These are phyloP conservation scores for Penicillium soppii DNA, from an alignment of 495 filamentous ascomycete species.

Conservation along the genomic window DNA sequence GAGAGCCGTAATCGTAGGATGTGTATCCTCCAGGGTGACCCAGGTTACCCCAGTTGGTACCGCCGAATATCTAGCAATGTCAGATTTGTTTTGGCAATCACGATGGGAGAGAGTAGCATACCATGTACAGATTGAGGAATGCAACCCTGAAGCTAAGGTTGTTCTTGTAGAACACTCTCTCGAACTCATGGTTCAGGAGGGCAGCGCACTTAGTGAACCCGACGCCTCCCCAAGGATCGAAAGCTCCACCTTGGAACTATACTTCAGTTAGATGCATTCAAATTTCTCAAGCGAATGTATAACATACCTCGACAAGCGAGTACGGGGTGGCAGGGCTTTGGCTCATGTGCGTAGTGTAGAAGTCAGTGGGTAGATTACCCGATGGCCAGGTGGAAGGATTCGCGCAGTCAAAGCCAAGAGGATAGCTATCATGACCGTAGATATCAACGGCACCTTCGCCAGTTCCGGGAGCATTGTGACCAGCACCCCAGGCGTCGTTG, in stretches of 20 bases:
- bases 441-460: slow-evolving; percentile 68
- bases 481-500: slow-evolving; percentile 64
- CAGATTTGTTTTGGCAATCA: slow-evolving; percentile 8
- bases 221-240: slow-evolving; percentile 71
- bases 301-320: slow-evolving; percentile 59
- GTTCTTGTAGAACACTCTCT: slow-evolving; percentile 81
- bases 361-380: slow-evolving; percentile 45
- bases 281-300: background rate
- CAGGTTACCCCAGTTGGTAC: slow-evolving; percentile 86
- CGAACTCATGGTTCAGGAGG: slow-evolving; percentile 68
- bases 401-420: slow-evolving; percentile 62
- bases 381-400: slow-evolving; percentile 51
- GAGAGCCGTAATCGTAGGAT: slow-evolving; percentile 70
- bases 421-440: slow-evolving; percentile 76
- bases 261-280: slow-evolving; percentile 8
- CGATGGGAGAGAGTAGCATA: slow-evolving; percentile 17
- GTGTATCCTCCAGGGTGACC: slow-evolving; percentile 73
- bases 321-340: slow-evolving; percentile 67
- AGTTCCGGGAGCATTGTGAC: slow-evolving; percentile 65
- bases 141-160: slow-evolving; percentile 61
- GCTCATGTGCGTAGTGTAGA: slow-evolving; percentile 47
- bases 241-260: slow-evolving; percentile 72
- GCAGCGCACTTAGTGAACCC: slow-evolving; percentile 64
- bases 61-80: slow-evolving; percentile 55
- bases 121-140: slow-evolving; percentile 71